Base-by-base conservation (phyloP, 148 eudicot species). In the Cornus kousa region DNA sequence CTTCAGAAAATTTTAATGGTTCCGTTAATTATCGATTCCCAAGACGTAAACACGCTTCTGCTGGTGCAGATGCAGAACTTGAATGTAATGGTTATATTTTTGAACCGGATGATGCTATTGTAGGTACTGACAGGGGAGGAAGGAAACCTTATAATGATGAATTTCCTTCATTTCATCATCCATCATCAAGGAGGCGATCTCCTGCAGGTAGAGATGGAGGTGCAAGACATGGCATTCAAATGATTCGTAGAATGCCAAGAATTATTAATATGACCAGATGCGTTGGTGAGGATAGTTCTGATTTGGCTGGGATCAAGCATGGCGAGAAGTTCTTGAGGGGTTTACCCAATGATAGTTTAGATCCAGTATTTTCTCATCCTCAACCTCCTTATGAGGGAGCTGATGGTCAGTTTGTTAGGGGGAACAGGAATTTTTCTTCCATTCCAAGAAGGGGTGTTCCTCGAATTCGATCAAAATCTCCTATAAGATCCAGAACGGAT, bases 381-480 rank as follows among this genome's bases (percentile, higher is more conserved):
- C 87, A 79, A 68, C 46, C 77, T 17, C 65, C 77, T 12, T 83
- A 68, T 22, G 82, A 86, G 32, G 80, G 74, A 64, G 48, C 59
- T 16, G 82, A 80, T 32, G 78, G 74, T 48, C 88, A 80, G 20
- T 73, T 72, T 75, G 80, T 73, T 0, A 67, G 80, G 1, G 86
- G 84, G 68, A 83, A 77, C 48, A 78, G 82, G 48, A 83, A 78
- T 24, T 83, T 78, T 62, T 72, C 86, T 28, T 71, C 82, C 20
- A 40, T 78, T 32, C 82, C 65, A 68, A 79, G 82, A 67, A 83
- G 83, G 73, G 82, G 68, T 24, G 68, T 78, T 69, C 73, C 78
- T 74, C 80, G 80, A 62, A 77, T 65, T 53, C 71, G 76, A 9
- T 86, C 88, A 7, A 86, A 86, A 73, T 86, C 88, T 76, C 88